A percentile compares a stretch with the other conserved stretches of the same genome.
Conservation (phyloP, 108 stramenopile species). For the Bacterosira constricta region DNA sequence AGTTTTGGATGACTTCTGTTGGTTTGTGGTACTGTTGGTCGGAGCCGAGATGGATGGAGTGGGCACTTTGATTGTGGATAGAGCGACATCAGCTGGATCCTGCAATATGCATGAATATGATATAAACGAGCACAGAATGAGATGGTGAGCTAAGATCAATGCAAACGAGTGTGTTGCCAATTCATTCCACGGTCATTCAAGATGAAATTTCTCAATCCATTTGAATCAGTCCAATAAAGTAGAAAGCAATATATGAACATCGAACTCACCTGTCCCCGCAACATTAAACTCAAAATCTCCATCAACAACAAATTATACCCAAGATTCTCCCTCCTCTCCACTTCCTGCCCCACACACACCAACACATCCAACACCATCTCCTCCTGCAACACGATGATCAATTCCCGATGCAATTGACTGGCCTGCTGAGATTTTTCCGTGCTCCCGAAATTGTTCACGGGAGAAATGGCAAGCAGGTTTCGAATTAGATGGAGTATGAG, state of each 20-base stretch:
- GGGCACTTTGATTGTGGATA: conserved; percentile 8
- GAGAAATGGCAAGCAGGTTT: conserved; percentile 63
- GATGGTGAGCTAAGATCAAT: background rate
- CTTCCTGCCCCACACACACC: conserved; percentile 73
- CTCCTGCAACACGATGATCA: conserved; percentile 67
- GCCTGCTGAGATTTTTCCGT: conserved; percentile 45
- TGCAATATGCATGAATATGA: background rate
- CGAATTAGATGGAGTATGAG: conserved; percentile 86
- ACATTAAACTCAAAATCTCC: conserved; percentile 81
- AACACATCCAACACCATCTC: conserved; percentile 87
- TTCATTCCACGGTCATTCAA: too few species aligned
- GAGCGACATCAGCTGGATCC: conserved; percentile 49
- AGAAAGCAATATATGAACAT: background rate
- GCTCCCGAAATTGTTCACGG: conserved; percentile 37
- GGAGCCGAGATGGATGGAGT: conserved; percentile 11
- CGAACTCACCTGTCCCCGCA: conserved; percentile 58
- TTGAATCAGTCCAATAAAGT: background rate
- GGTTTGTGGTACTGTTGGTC: conserved; percentile 9
- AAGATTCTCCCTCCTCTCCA: conserved; percentile 77
- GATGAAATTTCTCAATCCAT: too few species aligned
- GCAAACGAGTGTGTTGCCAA: background rate
- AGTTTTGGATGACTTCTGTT: background rate
- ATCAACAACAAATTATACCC: conserved; percentile 87
- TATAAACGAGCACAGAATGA: background rate
- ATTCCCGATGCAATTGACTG: conserved; percentile 67